Conservation (phyloP, 345 rosid genomes). For the Populus davidiana region DNA sequence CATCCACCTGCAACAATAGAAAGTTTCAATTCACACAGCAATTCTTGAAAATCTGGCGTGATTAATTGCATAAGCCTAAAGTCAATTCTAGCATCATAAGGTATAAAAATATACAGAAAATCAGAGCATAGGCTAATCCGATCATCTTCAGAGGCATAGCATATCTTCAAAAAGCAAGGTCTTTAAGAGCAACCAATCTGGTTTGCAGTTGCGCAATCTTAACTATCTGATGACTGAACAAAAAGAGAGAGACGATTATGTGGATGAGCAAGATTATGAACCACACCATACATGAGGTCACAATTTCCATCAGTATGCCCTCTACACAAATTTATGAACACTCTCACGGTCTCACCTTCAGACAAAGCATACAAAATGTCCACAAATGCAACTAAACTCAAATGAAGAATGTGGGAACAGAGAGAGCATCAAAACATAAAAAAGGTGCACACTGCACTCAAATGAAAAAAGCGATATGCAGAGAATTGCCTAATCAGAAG, state of each 20-base stretch:
- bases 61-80: neutral
- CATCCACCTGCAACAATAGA: constrained; percentile 54
- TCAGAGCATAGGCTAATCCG: neutral
- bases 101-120: neutral
- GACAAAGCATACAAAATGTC: no score
- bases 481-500: neutral
- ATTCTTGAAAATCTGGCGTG: neutral
- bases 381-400: no score
- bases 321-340: no score
- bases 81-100: neutral
- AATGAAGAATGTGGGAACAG: no score
- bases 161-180: neutral
- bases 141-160: neutral
- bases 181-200: neutral
- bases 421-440: no score
- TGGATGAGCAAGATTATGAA: neutral
- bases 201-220: neutral
- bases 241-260: neutral
- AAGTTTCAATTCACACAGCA: neutral
- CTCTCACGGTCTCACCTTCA: no score
- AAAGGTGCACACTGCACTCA: no score
- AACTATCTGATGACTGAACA: neutral
- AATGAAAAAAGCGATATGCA: neutral
- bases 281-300: neutral
- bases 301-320: no score